phyloP scores from a whole-genome alignment of 164 flowering plant genomes.

The Amborella trichopoda region DNA sequence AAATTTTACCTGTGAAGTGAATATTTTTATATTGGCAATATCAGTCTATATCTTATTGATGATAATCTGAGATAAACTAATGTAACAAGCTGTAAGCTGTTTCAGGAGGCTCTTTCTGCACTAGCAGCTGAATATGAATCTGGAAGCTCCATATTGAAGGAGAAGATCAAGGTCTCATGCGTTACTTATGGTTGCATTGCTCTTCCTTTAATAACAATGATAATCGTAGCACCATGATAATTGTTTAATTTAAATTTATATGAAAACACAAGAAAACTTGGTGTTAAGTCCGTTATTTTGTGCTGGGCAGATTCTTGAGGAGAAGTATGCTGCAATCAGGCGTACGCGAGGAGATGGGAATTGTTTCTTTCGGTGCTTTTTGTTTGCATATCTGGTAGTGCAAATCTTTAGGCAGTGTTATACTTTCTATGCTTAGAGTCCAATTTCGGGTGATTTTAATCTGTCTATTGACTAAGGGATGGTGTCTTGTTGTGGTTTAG shows the following conservation, averaged over 20 bases:
- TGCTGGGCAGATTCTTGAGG: slow-evolving; percentile 59
- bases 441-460: slow-evolving; percentile 11
- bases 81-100: neutral
- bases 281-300: neutral
- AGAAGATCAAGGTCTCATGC: slow-evolving; percentile 79
- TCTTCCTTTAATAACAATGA: no score
- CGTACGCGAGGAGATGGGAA: slow-evolving; percentile 97
- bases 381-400: slow-evolving; percentile 88
- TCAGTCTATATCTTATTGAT: no score
- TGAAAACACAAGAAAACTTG: no score
- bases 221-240: no score
- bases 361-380: slow-evolving; percentile 90
- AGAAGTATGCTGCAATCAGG: slow-evolving; percentile 65
- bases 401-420: neutral
- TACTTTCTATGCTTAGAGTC: neutral
- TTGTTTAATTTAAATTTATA: no score
- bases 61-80: no score
- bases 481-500: slow-evolving; percentile 26
- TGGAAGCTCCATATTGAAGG: slow-evolving; percentile 69
- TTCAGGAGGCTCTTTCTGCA: slow-evolving; percentile 81
- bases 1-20: no score
- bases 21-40: no score
- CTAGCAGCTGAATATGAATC: slow-evolving; percentile 73
- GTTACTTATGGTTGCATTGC: no score
- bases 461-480: slow-evolving; percentile 12